Percentiles rank a stretch among this genome's conserved stretches.
These are phyloP conservation scores for Pyrus bretschneideri DNA, from an alignment of 306 rosid species.

Conservation along the genomic window DNA sequence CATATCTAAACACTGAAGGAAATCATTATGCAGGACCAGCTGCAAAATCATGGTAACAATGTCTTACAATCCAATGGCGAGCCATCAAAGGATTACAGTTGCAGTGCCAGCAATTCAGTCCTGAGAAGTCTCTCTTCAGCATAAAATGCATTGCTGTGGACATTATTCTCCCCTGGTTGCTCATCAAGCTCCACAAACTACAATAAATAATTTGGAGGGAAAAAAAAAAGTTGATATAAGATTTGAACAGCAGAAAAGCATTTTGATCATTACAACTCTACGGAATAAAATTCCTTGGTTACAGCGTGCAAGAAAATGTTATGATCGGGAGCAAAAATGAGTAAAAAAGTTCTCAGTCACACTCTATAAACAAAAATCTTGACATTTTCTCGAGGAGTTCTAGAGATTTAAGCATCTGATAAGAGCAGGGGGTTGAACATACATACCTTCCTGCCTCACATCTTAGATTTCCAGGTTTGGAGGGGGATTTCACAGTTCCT, in stretches of 20 bases:
- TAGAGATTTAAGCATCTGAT: background rate
- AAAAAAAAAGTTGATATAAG: background rate
- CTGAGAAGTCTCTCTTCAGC: conserved; percentile 66
- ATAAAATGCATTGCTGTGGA: conserved; percentile 64
- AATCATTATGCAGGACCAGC: background rate
- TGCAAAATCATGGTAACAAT: conserved; percentile 7
- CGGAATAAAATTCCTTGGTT: background rate
- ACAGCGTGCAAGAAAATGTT: background rate
- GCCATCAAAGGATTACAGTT: conserved; percentile 68
- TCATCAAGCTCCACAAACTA: conserved; percentile 85
- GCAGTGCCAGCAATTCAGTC: conserved; percentile 66
- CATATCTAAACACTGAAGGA: too few relatives aligned
- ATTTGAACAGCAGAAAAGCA: too few relatives aligned
- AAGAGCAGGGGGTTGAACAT: background rate
- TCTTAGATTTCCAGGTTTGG: background rate
- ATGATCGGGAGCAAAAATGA: background rate
- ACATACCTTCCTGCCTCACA: background rate
- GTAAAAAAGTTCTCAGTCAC: too few relatives aligned
- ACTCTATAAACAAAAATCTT: background rate
- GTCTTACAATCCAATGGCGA: conserved; percentile 81
- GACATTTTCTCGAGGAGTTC: background rate
- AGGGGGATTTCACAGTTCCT: background rate
- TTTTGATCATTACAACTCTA: too few relatives aligned
- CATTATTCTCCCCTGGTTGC: conserved; percentile 67
- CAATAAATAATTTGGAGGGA: background rate